Evolutionary conservation across 257 asterid genomes (phyloP), one percentile per base, ranked within the genome.

Genomic region (Solanum lycopersicoides): DNA sequence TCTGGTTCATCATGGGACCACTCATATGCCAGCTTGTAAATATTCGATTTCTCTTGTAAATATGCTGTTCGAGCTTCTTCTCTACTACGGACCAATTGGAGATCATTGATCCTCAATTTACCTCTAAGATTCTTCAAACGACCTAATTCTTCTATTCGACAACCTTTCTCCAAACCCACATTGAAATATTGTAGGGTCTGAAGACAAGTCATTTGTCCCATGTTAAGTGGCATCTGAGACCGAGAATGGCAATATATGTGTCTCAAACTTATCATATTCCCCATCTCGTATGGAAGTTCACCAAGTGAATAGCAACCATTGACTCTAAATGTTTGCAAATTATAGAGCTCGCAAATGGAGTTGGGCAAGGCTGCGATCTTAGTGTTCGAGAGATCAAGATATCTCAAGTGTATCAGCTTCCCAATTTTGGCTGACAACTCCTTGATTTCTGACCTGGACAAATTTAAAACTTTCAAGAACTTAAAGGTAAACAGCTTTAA

Each of bases 351-450:
- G 3, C 80, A 59, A 59, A 87, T 42, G 25, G 89, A 82, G 42
- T 87, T 60, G 4, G 90, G 90, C 37, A 90, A 25, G n/a, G 15
- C 32, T 3, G 1, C 3, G 30, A 87, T 89, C 2, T 3, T 2
- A 21, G 89, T 87, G 15, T 37, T 3, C 0, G 87, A 80, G 56
- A 90, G 82, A 63, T 89, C 89, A 82, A 90, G 88, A 74, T 80
- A 82, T 44, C 87, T 87, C 9, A 90, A 84, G 39, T 41, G 71
- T 73, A 35, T 90, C 9, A 75, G 15, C 88, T 16, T 82, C 12
- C 76, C 66, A 0, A 90, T 66, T 56, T 75, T 82, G 59, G 9
- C 37, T 5, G 92, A 80, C 39, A 88, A 42, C 20, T 82, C 84
- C 3, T 14, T 25, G 39, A 47, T 7, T 13, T 32, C 8, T 20